Percentiles rank a stretch among this genome's conserved stretches.
Evolutionary conservation across 345 rosid species (phyloP).

Genomic region (Ceriops decandra): DNA sequence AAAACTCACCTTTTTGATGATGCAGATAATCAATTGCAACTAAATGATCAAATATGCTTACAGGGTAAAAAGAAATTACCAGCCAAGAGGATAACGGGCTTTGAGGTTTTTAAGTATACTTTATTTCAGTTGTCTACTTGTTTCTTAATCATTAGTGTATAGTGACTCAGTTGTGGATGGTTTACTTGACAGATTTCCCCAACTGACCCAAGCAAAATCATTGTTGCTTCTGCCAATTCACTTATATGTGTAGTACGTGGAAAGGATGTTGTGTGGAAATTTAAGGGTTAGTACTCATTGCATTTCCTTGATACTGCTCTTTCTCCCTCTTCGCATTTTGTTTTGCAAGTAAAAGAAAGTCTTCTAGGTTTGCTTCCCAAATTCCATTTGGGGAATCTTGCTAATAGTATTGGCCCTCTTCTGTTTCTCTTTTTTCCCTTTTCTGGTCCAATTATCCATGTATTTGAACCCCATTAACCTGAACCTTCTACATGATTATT

Average conservation of each 20-base stretch:
- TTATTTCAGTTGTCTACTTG: background rate
- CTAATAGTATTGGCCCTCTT: background rate
- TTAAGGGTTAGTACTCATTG: conserved; percentile 20
- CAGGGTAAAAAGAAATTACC: conserved; percentile 41
- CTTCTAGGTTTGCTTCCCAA: too few relatives aligned
- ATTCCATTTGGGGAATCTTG: background rate
- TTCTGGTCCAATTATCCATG: too few relatives aligned
- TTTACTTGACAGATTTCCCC: conserved; percentile 35
- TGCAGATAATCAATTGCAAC: conserved; percentile 37
- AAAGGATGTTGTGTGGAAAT: conserved; percentile 35
- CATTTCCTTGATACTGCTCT: background rate
- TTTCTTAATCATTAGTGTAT: background rate
- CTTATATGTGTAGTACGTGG: conserved; percentile 34
- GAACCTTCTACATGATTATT: background rate
- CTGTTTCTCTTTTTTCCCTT: background rate
- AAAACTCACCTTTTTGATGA: conserved; percentile 32
- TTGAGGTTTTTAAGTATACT: conserved; percentile 29
- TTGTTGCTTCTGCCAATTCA: conserved; percentile 47
- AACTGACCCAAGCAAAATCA: conserved; percentile 30
- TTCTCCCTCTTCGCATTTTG: background rate
- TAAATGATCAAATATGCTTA: conserved; percentile 27
- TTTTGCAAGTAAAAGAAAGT: too few relatives aligned
- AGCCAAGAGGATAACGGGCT: conserved; percentile 45
- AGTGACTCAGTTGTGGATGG: background rate
- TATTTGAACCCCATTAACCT: too few relatives aligned